Conservation (phyloP, 2,329 filamentous ascomycete genomes). For the Paraconiothyrium sp. region DNA sequence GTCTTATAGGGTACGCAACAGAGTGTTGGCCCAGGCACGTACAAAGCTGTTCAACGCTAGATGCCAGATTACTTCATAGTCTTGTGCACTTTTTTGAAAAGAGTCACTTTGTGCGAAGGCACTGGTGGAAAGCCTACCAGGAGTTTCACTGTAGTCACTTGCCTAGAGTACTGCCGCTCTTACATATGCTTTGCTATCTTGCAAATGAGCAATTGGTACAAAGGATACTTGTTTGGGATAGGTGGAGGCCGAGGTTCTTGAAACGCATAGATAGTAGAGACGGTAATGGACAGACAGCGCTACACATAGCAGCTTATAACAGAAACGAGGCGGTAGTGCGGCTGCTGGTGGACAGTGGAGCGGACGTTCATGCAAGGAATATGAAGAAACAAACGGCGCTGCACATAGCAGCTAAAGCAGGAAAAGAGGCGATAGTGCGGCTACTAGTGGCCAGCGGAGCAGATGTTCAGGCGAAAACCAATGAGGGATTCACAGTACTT, state of each 20-base stretch:
- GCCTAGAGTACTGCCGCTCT: neutral
- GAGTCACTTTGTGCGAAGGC: neutral
- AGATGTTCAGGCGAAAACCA: no score
- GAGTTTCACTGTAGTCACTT: no score
- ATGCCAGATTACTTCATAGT: constrained; percentile 12
- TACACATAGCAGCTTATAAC: neutral
- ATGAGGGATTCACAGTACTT: constrained; percentile 3
- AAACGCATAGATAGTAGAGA: neutral
- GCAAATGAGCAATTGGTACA: constrained; percentile 1
- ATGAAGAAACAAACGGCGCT: no score
- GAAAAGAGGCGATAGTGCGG: neutral
- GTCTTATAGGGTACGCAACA: constrained; percentile 19
- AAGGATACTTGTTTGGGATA: neutral
- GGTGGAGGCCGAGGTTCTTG: neutral
- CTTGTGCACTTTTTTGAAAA: constrained; percentile 16
- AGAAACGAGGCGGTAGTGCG: neutral
- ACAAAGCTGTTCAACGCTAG: constrained; percentile 15
- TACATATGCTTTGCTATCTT: neutral
- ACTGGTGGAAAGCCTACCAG: constrained; percentile 35
- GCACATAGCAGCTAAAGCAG: neutral
- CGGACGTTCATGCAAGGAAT: constrained; percentile 9
- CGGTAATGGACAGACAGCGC: neutral
- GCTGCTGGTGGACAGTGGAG: constrained; percentile 14
- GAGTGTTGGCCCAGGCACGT: constrained; percentile 20
- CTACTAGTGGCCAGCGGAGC: constrained; percentile 9